Evolutionary conservation across 208 protist species (phyloP).

Genomic region (Wallacemonas sp.): DNA sequence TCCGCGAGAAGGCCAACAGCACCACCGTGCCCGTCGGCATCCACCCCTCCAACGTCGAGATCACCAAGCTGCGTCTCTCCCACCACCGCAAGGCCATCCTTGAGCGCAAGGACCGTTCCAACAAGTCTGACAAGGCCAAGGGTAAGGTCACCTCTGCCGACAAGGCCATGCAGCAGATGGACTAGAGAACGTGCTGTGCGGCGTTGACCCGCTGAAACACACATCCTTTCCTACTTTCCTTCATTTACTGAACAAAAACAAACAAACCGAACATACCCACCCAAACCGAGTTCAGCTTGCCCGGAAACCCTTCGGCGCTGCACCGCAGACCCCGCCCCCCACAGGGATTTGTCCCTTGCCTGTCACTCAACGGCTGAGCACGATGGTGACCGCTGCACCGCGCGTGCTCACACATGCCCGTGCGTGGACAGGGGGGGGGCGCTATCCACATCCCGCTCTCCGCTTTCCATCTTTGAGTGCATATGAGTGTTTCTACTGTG

Average conservation of each 20-base stretch:
- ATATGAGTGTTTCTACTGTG: too few species aligned
- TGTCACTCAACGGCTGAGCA: too few species aligned
- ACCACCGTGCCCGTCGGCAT: constrained; percentile 94
- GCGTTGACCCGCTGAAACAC: constrained; percentile 13
- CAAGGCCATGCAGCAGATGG: constrained; percentile 93
- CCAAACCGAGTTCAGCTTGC: not conserved
- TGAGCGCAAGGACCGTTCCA: constrained; percentile 91
- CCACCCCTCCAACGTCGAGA: constrained; percentile 98
- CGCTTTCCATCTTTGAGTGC: too few species aligned
- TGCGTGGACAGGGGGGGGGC: too few species aligned
- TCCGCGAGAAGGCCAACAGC: constrained; percentile 97
- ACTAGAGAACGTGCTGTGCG: constrained; percentile 43
- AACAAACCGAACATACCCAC: not conserved
- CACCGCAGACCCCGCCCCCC: too few species aligned
- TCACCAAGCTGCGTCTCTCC: constrained; percentile 99
- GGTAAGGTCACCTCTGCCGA: constrained; percentile 89
- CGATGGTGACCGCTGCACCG: too few species aligned
- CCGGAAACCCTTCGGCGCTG: too few species aligned
- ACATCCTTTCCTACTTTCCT: constrained; percentile 13
- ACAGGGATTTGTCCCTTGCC: too few species aligned
- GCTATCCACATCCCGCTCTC: too few species aligned
- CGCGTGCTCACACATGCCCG: too few species aligned
- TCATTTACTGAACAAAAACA: constrained; percentile 16
- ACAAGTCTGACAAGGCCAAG: constrained; percentile 91
- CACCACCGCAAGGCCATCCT: constrained; percentile 98